Conservation (phyloP, 2,329 filamentous ascomycete genomes). For the Claviceps pazoutovae region DNA sequence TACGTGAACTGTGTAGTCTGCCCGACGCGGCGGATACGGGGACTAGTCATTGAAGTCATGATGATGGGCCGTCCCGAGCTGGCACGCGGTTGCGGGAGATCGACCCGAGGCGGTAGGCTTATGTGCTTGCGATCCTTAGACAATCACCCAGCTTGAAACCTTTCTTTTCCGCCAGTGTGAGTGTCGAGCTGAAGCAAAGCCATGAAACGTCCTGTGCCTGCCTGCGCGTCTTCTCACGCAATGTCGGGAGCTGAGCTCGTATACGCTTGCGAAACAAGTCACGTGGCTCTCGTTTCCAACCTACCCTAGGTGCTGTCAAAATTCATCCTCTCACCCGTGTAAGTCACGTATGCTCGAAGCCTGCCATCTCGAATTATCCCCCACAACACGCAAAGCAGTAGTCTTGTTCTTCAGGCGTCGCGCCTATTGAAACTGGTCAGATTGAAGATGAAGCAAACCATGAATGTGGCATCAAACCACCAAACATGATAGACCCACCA, state of each 20-base stretch:
- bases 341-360: not conserved
- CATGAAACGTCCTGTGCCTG: not conserved
- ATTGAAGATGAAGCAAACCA: not conserved
- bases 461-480: too few species aligned
- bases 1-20: conserved; percentile 37
- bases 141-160: not conserved
- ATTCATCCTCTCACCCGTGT: too few species aligned
- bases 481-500: not conserved
- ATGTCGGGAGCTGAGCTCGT: conserved; percentile 1
- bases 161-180: not conserved
- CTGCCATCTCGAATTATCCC: not conserved
- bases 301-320: not conserved
- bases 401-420: not conserved
- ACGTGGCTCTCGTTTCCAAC: not conserved
- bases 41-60: conserved; percentile 21
- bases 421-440: not conserved
- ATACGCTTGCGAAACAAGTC: not conserved
- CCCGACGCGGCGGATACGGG: conserved; percentile 31
- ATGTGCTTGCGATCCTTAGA: not conserved
- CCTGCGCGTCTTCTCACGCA: not conserved
- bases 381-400: not conserved
- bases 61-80: conserved; percentile 4
- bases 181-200: not conserved
- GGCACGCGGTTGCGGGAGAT: conserved; percentile 4
- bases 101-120: not conserved